Percentiles rank a stretch among this genome's conserved stretches.
These are phyloP conservation scores for Rhizopogon vinicolor DNA, from an alignment of 768 basidiomycete species.

Conservation along the genomic window DNA sequence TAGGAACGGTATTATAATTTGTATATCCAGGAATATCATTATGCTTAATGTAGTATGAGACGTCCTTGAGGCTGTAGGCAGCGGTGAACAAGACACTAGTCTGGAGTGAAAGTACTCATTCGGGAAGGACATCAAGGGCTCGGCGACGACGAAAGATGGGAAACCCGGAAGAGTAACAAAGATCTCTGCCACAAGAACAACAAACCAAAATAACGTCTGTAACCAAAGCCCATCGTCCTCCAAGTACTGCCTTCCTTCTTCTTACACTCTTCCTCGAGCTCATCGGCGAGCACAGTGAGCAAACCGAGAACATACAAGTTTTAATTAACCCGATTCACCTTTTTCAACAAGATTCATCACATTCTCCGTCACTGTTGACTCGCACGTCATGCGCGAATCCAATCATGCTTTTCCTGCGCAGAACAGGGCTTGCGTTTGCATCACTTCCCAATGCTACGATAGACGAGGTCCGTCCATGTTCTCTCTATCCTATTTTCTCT, in stretches of 20 bases:
- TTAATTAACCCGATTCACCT: conserved; percentile 6
- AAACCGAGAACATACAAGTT: conserved; percentile 1
- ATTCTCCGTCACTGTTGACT: conserved; percentile 13
- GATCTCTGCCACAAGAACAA: conserved; percentile 17
- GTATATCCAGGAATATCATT: background rate
- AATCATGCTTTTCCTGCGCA: conserved; percentile 94
- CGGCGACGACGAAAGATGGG: too few relatives aligned
- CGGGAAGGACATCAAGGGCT: too few relatives aligned
- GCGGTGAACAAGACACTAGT: too few relatives aligned
- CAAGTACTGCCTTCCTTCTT: conserved; percentile 6
- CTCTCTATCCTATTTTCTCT: conserved; percentile 1
- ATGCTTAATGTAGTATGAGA: background rate
- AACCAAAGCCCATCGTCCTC: conserved; percentile 14
- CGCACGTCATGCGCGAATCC: conserved; percentile 76
- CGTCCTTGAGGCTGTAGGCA: too few relatives aligned
- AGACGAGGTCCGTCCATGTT: conserved; percentile 67
- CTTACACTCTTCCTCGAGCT: conserved; percentile 4
- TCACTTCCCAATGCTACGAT: conserved; percentile 93
- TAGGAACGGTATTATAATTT: conserved; percentile 18
- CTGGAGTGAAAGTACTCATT: too few relatives aligned
- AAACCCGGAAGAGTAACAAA: too few relatives aligned
- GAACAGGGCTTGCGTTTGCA: conserved; percentile 93
- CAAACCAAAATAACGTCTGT: conserved; percentile 25
- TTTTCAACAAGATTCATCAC: background rate
- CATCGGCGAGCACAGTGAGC: background rate